These are phyloP conservation scores for Trichoderma sp. DNA, from an alignment of 2,329 filamentous ascomycete species.

Conservation along the genomic window DNA sequence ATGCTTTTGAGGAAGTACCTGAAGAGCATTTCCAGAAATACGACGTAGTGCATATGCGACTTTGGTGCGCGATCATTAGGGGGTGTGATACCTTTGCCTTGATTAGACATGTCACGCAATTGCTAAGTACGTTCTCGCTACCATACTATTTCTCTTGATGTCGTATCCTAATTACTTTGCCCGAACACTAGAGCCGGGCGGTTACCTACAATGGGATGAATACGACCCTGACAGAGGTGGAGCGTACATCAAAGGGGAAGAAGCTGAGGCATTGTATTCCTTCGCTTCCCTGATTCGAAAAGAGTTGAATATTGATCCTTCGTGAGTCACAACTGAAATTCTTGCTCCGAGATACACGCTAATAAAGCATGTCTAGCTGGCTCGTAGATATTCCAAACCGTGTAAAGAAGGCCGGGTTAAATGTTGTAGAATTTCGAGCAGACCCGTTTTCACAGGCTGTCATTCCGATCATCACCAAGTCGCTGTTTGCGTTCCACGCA, in stretches of 20 bases:
- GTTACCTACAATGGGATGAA: not conserved
- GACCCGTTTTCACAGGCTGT: not conserved
- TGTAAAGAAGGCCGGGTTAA: not conserved
- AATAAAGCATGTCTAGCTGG: not conserved
- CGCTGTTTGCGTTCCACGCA: not conserved
- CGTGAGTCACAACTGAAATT: not conserved
- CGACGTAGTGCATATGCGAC: conserved; percentile 2
- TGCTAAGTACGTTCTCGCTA: not conserved
- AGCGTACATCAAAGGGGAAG: not conserved
- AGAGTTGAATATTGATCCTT: not conserved
- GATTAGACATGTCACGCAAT: not conserved
- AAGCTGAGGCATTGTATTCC: not conserved
- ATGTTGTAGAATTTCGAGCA: not conserved
- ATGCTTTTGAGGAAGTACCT: not conserved
- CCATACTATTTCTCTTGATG: not conserved
- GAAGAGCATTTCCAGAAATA: not conserved
- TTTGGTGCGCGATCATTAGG: not conserved
- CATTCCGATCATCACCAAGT: not conserved
- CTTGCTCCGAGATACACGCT: not conserved
- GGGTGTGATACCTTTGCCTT: not conserved
- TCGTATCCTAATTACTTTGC: not conserved
- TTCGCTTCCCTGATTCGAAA: not conserved
- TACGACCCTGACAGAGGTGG: not conserved
- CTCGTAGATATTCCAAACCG: not conserved
- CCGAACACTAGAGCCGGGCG: not conserved